Percentiles rank a stretch among this genome's conserved stretches.
These are phyloP conservation scores for Leccinum subtestaceum DNA, from an alignment of 768 basidiomycete genomes.

Conservation along the genomic window DNA sequence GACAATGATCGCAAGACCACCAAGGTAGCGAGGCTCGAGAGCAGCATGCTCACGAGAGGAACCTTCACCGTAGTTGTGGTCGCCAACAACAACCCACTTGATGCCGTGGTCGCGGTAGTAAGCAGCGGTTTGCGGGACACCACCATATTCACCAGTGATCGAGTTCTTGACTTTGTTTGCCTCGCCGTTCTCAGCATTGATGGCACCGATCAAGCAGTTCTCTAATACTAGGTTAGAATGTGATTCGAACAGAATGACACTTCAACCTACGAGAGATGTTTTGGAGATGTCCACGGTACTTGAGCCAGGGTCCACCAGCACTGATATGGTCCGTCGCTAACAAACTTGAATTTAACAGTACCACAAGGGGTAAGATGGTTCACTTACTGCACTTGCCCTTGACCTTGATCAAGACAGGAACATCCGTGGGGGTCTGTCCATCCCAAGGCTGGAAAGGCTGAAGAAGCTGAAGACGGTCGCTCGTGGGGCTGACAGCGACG, in stretches of 20 bases:
- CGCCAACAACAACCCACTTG: constrained; percentile 98
- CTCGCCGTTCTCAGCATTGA: constrained; percentile 92
- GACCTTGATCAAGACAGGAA: constrained; percentile 97
- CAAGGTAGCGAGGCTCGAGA: constrained; percentile 92
- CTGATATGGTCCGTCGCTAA: constrained; percentile 90
- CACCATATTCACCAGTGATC: constrained; percentile 78
- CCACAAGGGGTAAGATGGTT: not conserved
- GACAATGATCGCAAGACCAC: constrained; percentile 93
- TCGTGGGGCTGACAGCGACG: constrained; percentile 82
- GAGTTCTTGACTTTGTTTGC: constrained; percentile 96
- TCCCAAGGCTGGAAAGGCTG: constrained; percentile 91
- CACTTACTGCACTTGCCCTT: constrained; percentile 96
- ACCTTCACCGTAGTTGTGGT: constrained; percentile 96
- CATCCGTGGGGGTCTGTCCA: constrained; percentile 84
- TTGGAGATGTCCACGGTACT: constrained; percentile 97
- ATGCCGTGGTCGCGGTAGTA: constrained; percentile 86
- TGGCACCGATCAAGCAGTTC: constrained; percentile 97
- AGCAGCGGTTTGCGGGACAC: constrained; percentile 82
- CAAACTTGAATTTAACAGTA: not conserved
- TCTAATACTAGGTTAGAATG: constrained; percentile 42
- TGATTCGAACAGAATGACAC: not conserved
- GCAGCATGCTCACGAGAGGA: constrained; percentile 98
- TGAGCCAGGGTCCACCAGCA: constrained; percentile 98
- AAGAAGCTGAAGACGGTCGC: constrained; percentile 88
- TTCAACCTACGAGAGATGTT: constrained; percentile 84